Base-by-base conservation (phyloP, 306 rosid species). In the Spatholobus suberectus region DNA sequence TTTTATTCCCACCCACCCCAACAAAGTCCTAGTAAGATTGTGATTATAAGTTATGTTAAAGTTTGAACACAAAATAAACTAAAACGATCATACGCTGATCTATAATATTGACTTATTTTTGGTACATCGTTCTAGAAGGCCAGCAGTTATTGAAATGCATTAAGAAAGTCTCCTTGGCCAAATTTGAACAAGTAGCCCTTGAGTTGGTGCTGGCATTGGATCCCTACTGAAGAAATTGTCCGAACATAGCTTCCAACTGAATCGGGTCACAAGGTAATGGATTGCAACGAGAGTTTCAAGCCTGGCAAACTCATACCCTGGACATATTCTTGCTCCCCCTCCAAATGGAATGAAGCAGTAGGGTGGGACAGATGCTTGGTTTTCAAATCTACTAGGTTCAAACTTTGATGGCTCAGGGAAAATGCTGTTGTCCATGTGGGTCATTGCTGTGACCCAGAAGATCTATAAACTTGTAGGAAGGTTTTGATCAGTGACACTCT, bases 341-440 rank as follows among this genome's bases (percentile, higher is more conserved):
- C 94, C 97, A 20, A 95, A 95, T 57, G 94, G 83, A 57, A 88
- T 63, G 47, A 90, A 95, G 81, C 86, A 66, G 54, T 84, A 91
- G 26, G 97, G 92, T 40, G 97, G 97, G 46, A 78, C 62, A 7
- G 91, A 80, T 51, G 90, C 84, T 37, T 85, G 86, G 82, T 83
- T 90, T 52, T 91, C 95, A 75, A 90, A 91, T 85, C 97, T 89
- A 54, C 80, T 86, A 27, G 98, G 97, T 68, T 93, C 90, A 58
- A 91, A 91, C 87, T 91, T 94, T 1, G 86, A 62, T 76, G 97
- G 92, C 11, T 90, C 95, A 9, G 85, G 80, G 80, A 90, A 93
- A 75, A 93, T 81, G 72, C 20, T 83, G 5, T 26, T 58, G 74
- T 91, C 98, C 94, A 89, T 88, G 67, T 89, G 98, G 2, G 95